Evolutionary conservation across 768 basidiomycete species (phyloP).

Genomic region (Suillus fuscotomentosus): DNA sequence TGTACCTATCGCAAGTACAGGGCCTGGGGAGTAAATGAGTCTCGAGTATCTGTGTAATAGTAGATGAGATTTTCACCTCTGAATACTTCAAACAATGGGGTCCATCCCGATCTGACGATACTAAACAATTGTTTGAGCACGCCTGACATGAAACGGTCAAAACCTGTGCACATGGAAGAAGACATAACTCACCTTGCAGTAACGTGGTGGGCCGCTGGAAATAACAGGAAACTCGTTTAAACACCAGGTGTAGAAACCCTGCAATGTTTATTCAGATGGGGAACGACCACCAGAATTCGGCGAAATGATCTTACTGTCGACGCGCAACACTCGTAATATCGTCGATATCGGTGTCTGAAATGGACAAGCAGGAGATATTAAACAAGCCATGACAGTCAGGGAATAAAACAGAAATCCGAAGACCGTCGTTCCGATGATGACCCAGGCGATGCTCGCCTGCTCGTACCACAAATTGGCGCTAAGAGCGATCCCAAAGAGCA

Average conservation of each 20-base stretch:
- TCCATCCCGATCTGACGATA: too few species aligned
- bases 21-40: too few species aligned
- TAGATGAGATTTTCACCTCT: too few species aligned
- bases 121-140: too few species aligned
- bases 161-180: background rate
- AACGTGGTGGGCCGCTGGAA: background rate
- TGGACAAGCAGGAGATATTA: conserved; percentile 3
- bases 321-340: background rate
- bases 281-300: too few species aligned
- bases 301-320: too few species aligned
- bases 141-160: too few species aligned
- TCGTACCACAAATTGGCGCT: background rate
- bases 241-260: background rate
- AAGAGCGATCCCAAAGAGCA: conserved; percentile 15
- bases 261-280: background rate
- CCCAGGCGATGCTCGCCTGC: background rate
- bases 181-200: background rate
- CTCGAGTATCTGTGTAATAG: too few species aligned
- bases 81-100: too few species aligned
- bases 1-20: too few species aligned
- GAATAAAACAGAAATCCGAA: conserved; percentile 2
- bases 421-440: background rate
- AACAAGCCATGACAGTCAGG: conserved; percentile 1
- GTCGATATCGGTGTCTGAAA: conserved; percentile 6
- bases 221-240: background rate